A percentile compares a stretch with the other conserved stretches of the same genome.
Conservation (phyloP, 306 rosid genomes). For the Lathyrus aphaca region DNA sequence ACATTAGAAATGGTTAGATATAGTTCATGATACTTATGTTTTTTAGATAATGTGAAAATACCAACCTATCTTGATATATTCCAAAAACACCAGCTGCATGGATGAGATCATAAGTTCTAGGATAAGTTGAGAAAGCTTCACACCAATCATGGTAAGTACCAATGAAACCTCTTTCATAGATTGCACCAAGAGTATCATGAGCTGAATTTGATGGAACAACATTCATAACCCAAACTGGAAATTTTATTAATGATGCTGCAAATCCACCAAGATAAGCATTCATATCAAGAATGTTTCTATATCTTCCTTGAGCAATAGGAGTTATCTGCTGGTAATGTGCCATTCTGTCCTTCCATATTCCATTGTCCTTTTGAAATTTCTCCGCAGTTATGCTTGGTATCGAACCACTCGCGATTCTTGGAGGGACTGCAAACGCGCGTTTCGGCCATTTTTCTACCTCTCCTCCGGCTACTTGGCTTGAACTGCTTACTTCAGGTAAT, state of each 20-base stretch:
- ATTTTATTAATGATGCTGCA: constrained; percentile 66
- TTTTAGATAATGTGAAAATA: constrained; percentile 24
- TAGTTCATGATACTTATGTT: too few species aligned
- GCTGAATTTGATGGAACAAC: constrained; percentile 73
- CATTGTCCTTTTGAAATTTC: constrained; percentile 67
- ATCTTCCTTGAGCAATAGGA: constrained; percentile 66
- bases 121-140: constrained; percentile 92
- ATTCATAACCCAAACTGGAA: constrained; percentile 94
- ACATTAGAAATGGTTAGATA: neutral
- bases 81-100: constrained; percentile 77
- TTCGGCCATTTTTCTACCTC: constrained; percentile 86
- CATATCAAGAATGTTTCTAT: constrained; percentile 89
- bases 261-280: constrained; percentile 90
- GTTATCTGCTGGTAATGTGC: constrained; percentile 60
- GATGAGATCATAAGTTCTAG: constrained; percentile 92
- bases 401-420: constrained; percentile 73
- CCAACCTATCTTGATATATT: constrained; percentile 93
- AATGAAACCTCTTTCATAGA: constrained; percentile 86
- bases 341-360: constrained; percentile 70
- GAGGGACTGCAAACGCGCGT: constrained; percentile 79
- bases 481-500: constrained; percentile 61
- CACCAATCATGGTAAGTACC: constrained; percentile 97
- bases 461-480: constrained; percentile 74
- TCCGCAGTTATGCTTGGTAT: constrained; percentile 58
- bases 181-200: constrained; percentile 73